phyloP scores from a whole-genome alignment of 1,284 basidiomycete genomes.

The Papiliotrema fonsecae region DNA sequence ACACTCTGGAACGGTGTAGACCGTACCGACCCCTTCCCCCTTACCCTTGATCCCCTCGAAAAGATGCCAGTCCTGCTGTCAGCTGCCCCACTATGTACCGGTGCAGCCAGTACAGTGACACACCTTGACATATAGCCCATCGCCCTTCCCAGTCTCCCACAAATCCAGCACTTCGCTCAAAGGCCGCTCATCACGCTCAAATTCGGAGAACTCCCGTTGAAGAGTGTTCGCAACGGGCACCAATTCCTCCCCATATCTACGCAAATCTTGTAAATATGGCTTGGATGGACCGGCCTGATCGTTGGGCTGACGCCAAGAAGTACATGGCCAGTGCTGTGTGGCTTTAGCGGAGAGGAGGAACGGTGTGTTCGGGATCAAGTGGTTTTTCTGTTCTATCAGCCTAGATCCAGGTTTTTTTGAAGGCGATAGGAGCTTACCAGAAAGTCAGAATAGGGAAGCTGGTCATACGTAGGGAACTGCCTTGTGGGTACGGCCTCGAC shows the following conservation, averaged over 20 bases:
- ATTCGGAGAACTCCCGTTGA: slow-evolving; percentile 39
- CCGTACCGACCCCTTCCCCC: slow-evolving; percentile 27
- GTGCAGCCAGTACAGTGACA: neutral
- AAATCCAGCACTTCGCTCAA: slow-evolving; percentile 46
- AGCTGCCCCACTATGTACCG: neutral
- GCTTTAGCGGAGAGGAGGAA: slow-evolving; percentile 30
- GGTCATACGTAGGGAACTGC: slow-evolving; percentile 22
- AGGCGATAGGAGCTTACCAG: slow-evolving; percentile 15
- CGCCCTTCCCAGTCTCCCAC: slow-evolving; percentile 38
- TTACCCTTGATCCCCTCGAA: slow-evolving; percentile 37
- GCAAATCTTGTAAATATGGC: slow-evolving; percentile 26
- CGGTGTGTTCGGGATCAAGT: slow-evolving; percentile 38
- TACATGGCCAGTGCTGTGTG: slow-evolving; percentile 24
- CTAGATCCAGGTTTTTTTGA: neutral
- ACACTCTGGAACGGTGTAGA: slow-evolving; percentile 51
- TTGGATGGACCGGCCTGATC: neutral
- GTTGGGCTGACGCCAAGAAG: neutral
- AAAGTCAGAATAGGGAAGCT: slow-evolving; percentile 16
- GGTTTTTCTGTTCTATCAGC: slow-evolving; percentile 24
- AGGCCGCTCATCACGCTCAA: slow-evolving; percentile 37
- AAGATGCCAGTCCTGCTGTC: slow-evolving; percentile 53
- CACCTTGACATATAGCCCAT: slow-evolving; percentile 51
- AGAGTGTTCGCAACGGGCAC: slow-evolving; percentile 46
- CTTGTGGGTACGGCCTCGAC: too few relatives aligned
- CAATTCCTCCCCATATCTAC: slow-evolving; percentile 32